Conservation (phyloP, 495 filamentous ascomycete genomes). For the Parathielavia appendiculata region DNA sequence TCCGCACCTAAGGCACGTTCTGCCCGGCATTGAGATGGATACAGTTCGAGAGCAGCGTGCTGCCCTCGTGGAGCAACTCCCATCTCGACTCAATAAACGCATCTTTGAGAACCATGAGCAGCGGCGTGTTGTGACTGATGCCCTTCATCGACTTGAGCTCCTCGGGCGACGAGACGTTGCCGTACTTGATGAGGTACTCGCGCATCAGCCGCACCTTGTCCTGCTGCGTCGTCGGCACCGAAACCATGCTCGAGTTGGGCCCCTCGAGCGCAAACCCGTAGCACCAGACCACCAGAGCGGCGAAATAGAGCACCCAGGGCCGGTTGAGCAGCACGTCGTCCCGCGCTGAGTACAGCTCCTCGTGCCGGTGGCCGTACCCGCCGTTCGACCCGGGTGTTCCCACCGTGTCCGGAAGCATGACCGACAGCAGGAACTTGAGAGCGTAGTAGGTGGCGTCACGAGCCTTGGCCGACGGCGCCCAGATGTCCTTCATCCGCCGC, state of each 20-base stretch:
- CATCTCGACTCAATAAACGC: constrained; percentile 79
- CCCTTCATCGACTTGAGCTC: constrained; percentile 70
- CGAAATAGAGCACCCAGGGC: constrained; percentile 96
- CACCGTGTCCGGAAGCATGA: constrained; percentile 57
- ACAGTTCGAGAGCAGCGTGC: constrained; percentile 72
- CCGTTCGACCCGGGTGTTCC: constrained; percentile 31
- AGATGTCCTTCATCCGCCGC: constrained; percentile 78
- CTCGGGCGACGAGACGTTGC: constrained; percentile 70
- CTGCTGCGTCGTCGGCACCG: constrained; percentile 49
- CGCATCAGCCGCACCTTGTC: constrained; percentile 76
- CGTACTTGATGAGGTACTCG: constrained; percentile 66
- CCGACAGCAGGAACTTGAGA: constrained; percentile 75
- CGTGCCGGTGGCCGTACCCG: constrained; percentile 23
- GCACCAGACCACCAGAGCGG: constrained; percentile 86
- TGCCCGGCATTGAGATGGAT: constrained; percentile 50
- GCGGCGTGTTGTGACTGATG: constrained; percentile 74
- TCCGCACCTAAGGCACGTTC: background rate
- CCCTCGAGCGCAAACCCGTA: constrained; percentile 93
- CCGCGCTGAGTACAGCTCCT: constrained; percentile 64
- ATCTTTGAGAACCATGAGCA: constrained; percentile 76
- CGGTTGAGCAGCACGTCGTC: constrained; percentile 89
- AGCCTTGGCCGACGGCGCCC: constrained; percentile 88
- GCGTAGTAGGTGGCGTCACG: constrained; percentile 94
- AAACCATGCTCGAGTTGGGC: constrained; percentile 45
- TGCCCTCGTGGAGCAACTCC: constrained; percentile 87